phyloP scores from a whole-genome alignment of 768 basidiomycete species.

The Obba rivulosa region DNA sequence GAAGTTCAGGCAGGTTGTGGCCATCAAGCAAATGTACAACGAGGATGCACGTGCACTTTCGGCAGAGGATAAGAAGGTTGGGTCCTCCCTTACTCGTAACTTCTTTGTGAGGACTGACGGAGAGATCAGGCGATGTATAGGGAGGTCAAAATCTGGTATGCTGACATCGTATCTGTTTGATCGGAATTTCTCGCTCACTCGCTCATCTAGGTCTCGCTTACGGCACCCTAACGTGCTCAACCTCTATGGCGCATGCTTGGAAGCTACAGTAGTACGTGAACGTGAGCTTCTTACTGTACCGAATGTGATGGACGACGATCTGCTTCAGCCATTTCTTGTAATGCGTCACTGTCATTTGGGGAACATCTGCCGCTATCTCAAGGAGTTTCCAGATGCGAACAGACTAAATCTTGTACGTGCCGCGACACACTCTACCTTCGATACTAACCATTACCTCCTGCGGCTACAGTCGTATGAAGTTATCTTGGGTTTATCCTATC shows the following conservation, averaged over 20 bases:
- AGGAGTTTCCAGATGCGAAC: background rate
- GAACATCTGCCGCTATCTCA: slow-evolving; percentile 9
- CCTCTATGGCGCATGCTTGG: slow-evolving; percentile 13
- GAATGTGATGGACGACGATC: background rate
- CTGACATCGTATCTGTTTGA: too few relatives aligned
- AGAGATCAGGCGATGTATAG: too few relatives aligned
- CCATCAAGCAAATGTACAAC: slow-evolving; percentile 13
- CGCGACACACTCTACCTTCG: too few relatives aligned
- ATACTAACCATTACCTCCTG: background rate
- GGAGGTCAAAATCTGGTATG: too few relatives aligned
- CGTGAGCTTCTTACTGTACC: background rate
- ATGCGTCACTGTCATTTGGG: slow-evolving; percentile 12
- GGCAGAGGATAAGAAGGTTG: slow-evolving; percentile 7
- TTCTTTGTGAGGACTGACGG: background rate
- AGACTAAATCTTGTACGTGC: background rate
- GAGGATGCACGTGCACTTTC: slow-evolving; percentile 9
- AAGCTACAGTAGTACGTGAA: slow-evolving; percentile 4
- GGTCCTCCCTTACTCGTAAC: background rate
- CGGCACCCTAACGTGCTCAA: slow-evolving; percentile 13
- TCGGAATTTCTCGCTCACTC: too few relatives aligned
- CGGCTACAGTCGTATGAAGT: background rate
- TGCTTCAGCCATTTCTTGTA: slow-evolving; percentile 12
- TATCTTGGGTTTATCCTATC: slow-evolving; percentile 2
- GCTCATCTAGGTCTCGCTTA: background rate
- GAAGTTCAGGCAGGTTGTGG: slow-evolving; percentile 4